Evolutionary conservation across 805 yeast genomes (phyloP).

Genomic region (Candida adriatica): DNA sequence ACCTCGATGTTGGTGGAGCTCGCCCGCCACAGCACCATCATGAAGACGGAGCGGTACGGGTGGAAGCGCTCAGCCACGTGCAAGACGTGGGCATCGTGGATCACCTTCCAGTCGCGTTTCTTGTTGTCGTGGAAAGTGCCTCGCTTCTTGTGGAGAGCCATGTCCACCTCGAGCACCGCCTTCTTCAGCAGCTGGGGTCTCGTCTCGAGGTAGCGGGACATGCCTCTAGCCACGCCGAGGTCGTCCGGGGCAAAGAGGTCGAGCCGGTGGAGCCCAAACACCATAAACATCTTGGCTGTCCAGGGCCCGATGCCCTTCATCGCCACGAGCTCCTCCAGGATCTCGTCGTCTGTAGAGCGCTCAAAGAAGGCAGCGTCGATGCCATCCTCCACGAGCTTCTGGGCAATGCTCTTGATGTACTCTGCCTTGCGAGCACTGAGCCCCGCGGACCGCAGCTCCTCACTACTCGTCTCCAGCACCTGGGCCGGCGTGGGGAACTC

Average conservation of each 20-base stretch:
- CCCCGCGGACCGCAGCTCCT: conserved; percentile 46
- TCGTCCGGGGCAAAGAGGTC: conserved; percentile 76
- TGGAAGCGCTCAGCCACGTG: conserved; percentile 48
- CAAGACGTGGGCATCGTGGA: conserved; percentile 51
- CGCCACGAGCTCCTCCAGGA: conserved; percentile 40
- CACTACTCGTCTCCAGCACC: conserved; percentile 34
- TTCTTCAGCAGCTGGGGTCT: conserved; percentile 43
- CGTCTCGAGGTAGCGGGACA: conserved; percentile 51
- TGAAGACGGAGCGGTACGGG: conserved; percentile 64
- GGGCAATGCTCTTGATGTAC: conserved; percentile 51
- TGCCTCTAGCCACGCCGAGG: conserved; percentile 80
- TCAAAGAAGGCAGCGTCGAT: conserved; percentile 32
- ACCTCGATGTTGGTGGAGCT: conserved; percentile 36
- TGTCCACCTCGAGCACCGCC: conserved; percentile 34
- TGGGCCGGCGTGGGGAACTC: conserved; percentile 35
- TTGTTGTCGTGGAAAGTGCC: conserved; percentile 27
- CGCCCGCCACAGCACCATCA: conserved; percentile 70
- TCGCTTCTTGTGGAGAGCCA: conserved; percentile 30
- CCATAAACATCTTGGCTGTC: conserved; percentile 84
- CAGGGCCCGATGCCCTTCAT: conserved; percentile 77
- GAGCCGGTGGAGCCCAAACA: conserved; percentile 58
- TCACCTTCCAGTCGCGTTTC: conserved; percentile 59
- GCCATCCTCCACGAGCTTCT: conserved; percentile 36
- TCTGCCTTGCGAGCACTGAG: conserved; percentile 60
- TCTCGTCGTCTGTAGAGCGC: conserved; percentile 34